Evolutionary conservation across 2,329 filamentous ascomycete species (phyloP).

Genomic region (Fusarium temperatum): DNA sequence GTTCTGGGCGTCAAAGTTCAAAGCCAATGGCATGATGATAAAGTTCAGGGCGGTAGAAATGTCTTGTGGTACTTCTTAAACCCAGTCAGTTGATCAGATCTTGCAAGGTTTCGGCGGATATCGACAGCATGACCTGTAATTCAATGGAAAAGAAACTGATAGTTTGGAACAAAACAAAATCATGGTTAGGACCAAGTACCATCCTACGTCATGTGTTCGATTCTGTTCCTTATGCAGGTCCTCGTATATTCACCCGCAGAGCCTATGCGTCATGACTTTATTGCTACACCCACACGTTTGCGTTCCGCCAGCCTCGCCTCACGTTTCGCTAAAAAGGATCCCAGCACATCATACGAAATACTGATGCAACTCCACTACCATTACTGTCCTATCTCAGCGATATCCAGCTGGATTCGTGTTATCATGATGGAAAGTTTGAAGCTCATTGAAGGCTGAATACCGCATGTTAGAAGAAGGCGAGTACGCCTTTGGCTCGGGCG

Average conservation of each 20-base stretch:
- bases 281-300: background rate
- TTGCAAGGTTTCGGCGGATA: too few relatives aligned
- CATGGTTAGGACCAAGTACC: fast-evolving
- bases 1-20: background rate
- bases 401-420: background rate
- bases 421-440: background rate
- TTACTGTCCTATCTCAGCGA: background rate
- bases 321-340: too few relatives aligned
- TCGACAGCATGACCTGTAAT: background rate
- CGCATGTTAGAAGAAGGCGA: background rate
- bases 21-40: background rate
- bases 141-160: background rate
- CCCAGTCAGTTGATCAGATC: background rate
- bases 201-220: fast-evolving
- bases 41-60: background rate
- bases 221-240: too few relatives aligned
- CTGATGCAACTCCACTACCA: fast-evolving
- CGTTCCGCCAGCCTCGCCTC: too few relatives aligned
- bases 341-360: background rate
- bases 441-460: background rate
- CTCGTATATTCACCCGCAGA: background rate
- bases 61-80: background rate
- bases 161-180: background rate
- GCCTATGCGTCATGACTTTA: too few relatives aligned
- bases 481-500: background rate